Base-by-base conservation (phyloP, 306 rosid species). In the Luffa aegyptiaca region DNA sequence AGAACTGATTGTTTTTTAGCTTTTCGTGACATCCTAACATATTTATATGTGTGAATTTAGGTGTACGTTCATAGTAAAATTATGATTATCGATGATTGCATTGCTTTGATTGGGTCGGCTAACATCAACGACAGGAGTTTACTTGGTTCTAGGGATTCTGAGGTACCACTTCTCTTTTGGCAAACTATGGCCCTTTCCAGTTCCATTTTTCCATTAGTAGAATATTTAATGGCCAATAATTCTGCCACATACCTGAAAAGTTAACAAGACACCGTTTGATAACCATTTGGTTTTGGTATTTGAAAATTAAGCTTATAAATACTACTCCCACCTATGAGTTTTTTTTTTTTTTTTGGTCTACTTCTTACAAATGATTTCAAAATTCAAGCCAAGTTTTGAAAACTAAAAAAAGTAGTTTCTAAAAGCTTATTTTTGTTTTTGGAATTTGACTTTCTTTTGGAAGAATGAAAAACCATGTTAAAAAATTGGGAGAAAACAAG, bases 11-110 rank as follows among this genome's bases (percentile, higher is more conserved):
- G 37, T 11, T n/a, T n/a, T 70, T 17, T n/a, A 10, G 55, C 57
- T 26, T 71, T 71, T 21, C 6, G 44, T 31, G 59, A 73, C 62
- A 44, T 63, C 20, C 57, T 79, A 74, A 11, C 13, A 76, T 21
- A n/a, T 82, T 35, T 36, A 9, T 74, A 66, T 75, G 61, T 71
- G 61, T 52, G 44, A 7, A 65, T 81, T 87, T 89, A 96, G 99
- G 90, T 96, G 63, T 96, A 96, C 76, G 99, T 96, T 80, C 99
- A 96, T 84, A 93, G 99, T 87, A 93, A 96, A 91, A 87, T 96
- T 85, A 89, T 96, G 98, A 93, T 96, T 71, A 46, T 91, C 26
- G 99, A 96, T 81, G 99, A 96, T 77, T 88, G 92, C 80, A 83
- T 84, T 39, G 83, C 90, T 80, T 82, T 96, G 83, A 91, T 96